Percentiles rank a stretch among this genome's conserved stretches.
Conservation (phyloP, 768 basidiomycete genomes). For the Pholiota molesta region DNA sequence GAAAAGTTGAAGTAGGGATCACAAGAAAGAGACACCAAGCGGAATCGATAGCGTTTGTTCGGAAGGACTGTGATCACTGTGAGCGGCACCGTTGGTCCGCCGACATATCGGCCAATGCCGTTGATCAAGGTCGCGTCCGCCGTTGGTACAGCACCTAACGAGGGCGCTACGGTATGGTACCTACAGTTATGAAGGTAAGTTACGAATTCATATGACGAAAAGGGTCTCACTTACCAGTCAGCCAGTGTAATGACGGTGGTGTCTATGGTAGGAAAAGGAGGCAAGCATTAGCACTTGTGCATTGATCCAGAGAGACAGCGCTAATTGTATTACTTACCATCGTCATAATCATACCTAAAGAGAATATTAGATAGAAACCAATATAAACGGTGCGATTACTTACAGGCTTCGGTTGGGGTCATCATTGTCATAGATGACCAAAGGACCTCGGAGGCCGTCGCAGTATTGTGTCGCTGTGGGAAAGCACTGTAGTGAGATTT, state of each 20-base stretch:
- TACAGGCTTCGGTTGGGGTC: constrained; percentile 36
- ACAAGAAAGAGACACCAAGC: constrained; percentile 48
- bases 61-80: constrained; percentile 41
- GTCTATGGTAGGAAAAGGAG: constrained; percentile 21
- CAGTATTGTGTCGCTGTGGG: constrained; percentile 51
- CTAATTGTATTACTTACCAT: constrained; percentile 17
- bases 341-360: constrained; percentile 35
- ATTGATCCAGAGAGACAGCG: constrained; percentile 22
- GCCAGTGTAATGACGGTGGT: constrained; percentile 46
- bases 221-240: constrained; percentile 34
- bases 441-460: constrained; percentile 53
- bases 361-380: constrained; percentile 4
- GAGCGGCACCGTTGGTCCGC: constrained; percentile 36
- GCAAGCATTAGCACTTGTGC: neutral
- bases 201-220: too few relatives aligned
- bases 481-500: constrained; percentile 9
- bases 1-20: constrained; percentile 46
- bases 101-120: constrained; percentile 46
- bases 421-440: constrained; percentile 46
- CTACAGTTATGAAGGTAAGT: constrained; percentile 13
- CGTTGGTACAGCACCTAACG: constrained; percentile 29
- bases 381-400: neutral
- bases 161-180: constrained; percentile 31
- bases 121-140: constrained; percentile 47
- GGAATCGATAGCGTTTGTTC: constrained; percentile 47